Evolutionary conservation across 306 rosid species (phyloP).

Genomic region (Luffa acutangula): DNA sequence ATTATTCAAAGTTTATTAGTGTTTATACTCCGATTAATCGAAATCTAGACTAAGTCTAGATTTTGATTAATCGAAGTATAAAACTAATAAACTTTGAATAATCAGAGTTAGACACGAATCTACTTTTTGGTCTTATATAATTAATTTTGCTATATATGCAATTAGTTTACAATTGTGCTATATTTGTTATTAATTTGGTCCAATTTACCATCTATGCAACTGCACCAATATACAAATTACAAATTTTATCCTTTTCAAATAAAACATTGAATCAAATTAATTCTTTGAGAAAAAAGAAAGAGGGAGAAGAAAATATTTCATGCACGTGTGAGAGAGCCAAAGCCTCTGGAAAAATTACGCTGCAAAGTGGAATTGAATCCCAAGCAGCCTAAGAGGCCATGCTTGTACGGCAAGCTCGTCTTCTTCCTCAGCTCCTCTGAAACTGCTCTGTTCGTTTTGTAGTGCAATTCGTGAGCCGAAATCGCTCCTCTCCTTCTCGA

Average conservation of each 20-base stretch:
- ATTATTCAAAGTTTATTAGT: no score
- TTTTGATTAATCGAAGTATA: no score
- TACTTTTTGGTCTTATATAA: no score
- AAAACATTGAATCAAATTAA: not conserved
- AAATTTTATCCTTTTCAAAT: not conserved
- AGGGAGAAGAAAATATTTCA: not conserved
- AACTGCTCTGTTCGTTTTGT: slow-evolving; percentile 77
- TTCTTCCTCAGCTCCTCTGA: slow-evolving; percentile 83
- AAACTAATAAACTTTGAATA: no score
- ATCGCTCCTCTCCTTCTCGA: slow-evolving; percentile 51
- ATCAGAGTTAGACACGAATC: no score
- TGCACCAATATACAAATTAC: not conserved
- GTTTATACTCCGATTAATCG: no score
- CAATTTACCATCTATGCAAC: no score
- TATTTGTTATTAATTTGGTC: no score
- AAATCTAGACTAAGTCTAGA: no score
- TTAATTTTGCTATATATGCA: no score
- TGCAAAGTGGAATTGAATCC: slow-evolving; percentile 56
- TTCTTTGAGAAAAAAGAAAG: not conserved
- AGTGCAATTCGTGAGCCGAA: slow-evolving; percentile 83
- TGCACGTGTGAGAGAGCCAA: slow-evolving; percentile 52
- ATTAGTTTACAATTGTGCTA: no score
- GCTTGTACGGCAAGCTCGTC: slow-evolving; percentile 80
- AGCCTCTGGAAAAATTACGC: slow-evolving; percentile 27
- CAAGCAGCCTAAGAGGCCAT: slow-evolving; percentile 72